A percentile compares a stretch with the other conserved stretches of the same genome.
Evolutionary conservation across 306 rosid genomes (phyloP).

Genomic region (Lathyrus tuberosus): DNA sequence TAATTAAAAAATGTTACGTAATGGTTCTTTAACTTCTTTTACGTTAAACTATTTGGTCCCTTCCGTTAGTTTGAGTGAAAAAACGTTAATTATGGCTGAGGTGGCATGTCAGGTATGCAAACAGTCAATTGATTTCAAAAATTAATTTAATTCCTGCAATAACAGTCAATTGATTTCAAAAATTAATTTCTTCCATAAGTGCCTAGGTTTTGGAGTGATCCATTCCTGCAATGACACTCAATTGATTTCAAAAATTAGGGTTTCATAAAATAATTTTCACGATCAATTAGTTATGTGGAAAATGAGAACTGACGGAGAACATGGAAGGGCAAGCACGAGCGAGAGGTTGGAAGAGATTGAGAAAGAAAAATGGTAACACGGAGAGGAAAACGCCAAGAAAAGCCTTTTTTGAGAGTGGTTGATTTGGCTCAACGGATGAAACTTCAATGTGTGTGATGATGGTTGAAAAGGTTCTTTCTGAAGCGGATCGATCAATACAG

Average conservation of each 20-base stretch:
- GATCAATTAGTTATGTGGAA: not conserved
- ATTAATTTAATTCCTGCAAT: too few species aligned
- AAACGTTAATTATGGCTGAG: too few species aligned
- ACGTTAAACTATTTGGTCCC: too few species aligned
- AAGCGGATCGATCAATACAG: not conserved
- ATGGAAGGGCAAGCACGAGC: constrained; percentile 79
- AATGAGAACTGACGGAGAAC: constrained; percentile 57
- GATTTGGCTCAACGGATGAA: constrained; percentile 31
- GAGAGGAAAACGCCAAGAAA: constrained; percentile 61
- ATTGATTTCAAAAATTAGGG: constrained; percentile 7
- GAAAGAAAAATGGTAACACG: constrained; percentile 64
- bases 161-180: too few species aligned
- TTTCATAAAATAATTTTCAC: too few species aligned
- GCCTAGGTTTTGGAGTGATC: constrained; percentile 91
- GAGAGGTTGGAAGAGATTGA: constrained; percentile 69
- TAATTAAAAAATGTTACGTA: too few species aligned
- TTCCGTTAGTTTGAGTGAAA: too few species aligned
- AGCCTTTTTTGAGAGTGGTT: constrained; percentile 55
- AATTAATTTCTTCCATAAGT: too few species aligned
- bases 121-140: too few species aligned
- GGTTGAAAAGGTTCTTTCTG: not conserved
- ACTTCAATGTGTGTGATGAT: constrained; percentile 34
- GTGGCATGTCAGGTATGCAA: too few species aligned
- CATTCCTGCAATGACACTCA: too few species aligned
- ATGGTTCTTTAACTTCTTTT: too few species aligned